phyloP scores from a whole-genome alignment of 2,329 filamentous ascomycete species.

The Aspergillus fructus region DNA sequence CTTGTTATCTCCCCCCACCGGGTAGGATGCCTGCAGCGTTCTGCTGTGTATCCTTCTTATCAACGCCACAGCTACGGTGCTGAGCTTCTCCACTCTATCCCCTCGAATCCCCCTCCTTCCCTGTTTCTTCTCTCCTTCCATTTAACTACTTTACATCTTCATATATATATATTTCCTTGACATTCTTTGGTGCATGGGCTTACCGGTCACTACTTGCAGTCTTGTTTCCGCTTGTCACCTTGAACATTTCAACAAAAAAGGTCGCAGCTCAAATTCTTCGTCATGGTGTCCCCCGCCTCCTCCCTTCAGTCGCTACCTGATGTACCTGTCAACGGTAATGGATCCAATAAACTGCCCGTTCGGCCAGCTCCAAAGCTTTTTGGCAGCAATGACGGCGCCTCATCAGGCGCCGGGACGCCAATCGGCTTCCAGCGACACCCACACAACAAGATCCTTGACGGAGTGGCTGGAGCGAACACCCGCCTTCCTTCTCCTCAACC shows the following conservation, averaged over 20 bases:
- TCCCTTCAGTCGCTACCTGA: constrained; percentile 28
- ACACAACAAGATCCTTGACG: constrained; percentile 60
- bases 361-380: constrained; percentile 33
- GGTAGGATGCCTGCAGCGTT: neutral
- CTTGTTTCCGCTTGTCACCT: neutral
- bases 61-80: neutral
- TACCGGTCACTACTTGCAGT: constrained; percentile 1
- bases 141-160: neutral
- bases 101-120: neutral
- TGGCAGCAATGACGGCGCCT: constrained; percentile 31
- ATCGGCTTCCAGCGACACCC: constrained; percentile 43
- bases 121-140: constrained; percentile 1
- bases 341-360: constrained; percentile 25
- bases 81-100: neutral
- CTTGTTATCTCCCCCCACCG: constrained; percentile 1
- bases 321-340: constrained; percentile 29
- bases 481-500: constrained; percentile 83
- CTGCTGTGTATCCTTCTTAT: constrained; percentile 17
- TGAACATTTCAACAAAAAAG: neutral
- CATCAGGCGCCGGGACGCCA: constrained; percentile 40
- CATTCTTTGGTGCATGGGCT: constrained; percentile 3
- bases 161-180: neutral
- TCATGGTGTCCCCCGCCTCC: constrained; percentile 33
- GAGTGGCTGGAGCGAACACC: constrained; percentile 51
- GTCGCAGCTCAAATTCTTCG: constrained; percentile 1